Evolutionary conservation across 208 protist genomes (phyloP), one percentile per base, ranked within the genome.

Genomic region (Porcisia hertigi): DNA sequence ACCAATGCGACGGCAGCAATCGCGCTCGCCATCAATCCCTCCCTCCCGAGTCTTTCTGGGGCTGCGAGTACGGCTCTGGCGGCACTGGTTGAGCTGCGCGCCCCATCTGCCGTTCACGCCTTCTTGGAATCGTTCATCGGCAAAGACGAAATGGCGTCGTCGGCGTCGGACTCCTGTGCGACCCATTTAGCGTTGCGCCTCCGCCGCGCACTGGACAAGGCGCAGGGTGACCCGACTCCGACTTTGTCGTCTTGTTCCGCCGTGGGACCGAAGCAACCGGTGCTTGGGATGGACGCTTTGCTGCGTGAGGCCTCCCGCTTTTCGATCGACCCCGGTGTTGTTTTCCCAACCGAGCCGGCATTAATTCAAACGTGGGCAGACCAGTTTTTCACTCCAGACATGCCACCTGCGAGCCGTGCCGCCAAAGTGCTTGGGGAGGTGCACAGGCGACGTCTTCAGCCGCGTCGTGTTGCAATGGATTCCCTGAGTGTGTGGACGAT

Each of bases 101-200:
- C 83, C 18, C 70, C 79, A 1, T 39, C 80, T 8, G 91, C 87
- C 6, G 76, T 88, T 9, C 76, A 81, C 41, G 79, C 82, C 1
- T 93, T 95, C 79, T 63, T 95, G 0, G 86, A 89, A 52, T 79
- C 78, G 8, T 91, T 97, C 57, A 69, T 81, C 0, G 57, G 45
- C 16, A 88, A 88, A 67, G 93, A 97, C 71, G 82, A 82, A 54
- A 36, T 66, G 34, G 65, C 88, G 0, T 14, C 83, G 3, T 30
- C 59, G 39, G 86, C 91, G 0, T 71, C 73, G 11, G 85, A 93
- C n/a, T 92, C 89, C 12, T 86, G 72, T 49, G 89, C 90, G 7
- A 97, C 93, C 18, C 84, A 90, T 18, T 66, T 97, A 0, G 87
- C 86, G 0, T 23, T 88, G 12, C 86, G 89, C 11, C 69, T 95